Conservation (phyloP, 139 green algal genomes). For the Coelastrella sp. region DNA sequence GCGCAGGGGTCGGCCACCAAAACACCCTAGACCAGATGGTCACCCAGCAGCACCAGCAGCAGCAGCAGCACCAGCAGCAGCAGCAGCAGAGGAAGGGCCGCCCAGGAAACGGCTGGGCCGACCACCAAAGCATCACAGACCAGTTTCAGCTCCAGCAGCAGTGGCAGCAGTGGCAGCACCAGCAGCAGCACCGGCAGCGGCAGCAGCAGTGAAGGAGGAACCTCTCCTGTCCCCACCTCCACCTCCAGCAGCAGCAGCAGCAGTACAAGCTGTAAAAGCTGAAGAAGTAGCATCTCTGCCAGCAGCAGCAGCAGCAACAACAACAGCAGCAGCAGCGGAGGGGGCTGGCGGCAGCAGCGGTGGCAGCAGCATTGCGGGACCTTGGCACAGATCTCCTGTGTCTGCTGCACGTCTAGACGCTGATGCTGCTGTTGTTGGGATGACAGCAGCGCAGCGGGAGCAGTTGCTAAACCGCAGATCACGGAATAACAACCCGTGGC, state of each 20-base stretch:
- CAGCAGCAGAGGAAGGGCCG: neutral
- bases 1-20: neutral
- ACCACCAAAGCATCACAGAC: neutral
- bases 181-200: constrained; percentile 19
- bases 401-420: neutral
- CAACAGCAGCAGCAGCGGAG: too few species aligned
- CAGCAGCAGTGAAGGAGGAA: neutral
- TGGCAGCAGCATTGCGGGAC: neutral
- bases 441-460: neutral
- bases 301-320: too few species aligned
- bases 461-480: constrained; percentile 5
- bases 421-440: constrained; percentile 14
- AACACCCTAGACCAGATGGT: neutral
- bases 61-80: constrained; percentile 6
- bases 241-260: constrained; percentile 15
- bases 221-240: neutral
- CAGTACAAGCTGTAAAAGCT: neutral
- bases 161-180: neutral
- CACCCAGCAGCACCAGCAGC: neutral
- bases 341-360: neutral
- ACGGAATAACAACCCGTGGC: constrained; percentile 13
- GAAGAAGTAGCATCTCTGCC: too few species aligned
- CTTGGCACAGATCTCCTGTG: neutral
- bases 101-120: neutral
- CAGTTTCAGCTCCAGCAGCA: neutral